Conservation (phyloP, 768 basidiomycete species). For the Pleurotus tuber-regium region DNA sequence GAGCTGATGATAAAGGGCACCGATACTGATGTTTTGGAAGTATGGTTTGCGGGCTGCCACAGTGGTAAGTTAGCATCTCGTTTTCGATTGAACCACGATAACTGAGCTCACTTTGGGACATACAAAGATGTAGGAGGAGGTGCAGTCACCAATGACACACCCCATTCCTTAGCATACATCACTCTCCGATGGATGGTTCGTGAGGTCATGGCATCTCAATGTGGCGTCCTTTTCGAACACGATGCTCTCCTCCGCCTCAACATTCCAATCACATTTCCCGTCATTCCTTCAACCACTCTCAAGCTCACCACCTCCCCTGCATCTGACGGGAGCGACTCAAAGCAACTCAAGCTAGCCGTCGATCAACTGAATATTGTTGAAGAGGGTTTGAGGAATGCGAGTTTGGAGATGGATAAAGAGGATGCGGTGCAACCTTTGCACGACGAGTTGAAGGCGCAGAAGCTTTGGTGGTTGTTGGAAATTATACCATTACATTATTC, state of each 20-base stretch:
- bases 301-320: conserved; percentile 11
- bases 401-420: conserved; percentile 22
- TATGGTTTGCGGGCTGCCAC: conserved; percentile 81
- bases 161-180: conserved; percentile 53
- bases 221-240: conserved; percentile 57
- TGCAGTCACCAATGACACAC: conserved; percentile 39
- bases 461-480: conserved; percentile 74
- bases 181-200: conserved; percentile 79
- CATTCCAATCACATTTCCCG: conserved; percentile 23
- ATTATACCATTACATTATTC: conserved; percentile 50
- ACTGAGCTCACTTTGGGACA: background rate
- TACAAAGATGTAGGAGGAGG: conserved; percentile 70
- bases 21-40: conserved; percentile 62
- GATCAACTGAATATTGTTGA: background rate
- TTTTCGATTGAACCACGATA: background rate
- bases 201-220: conserved; percentile 53
- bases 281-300: conserved; percentile 11
- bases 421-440: conserved; percentile 52
- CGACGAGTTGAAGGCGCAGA: conserved; percentile 44
- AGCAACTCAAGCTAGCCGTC: background rate
- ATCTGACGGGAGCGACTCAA: conserved; percentile 11
- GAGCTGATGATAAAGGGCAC: conserved; percentile 12
- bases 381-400: background rate
- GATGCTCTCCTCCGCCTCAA: conserved; percentile 42
- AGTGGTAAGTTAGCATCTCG: conserved; percentile 44